Percentiles rank a stretch among this genome's conserved stretches.
Conservation (phyloP, 2,329 filamentous ascomycete species). For the Ophiosphaerella korrae region DNA sequence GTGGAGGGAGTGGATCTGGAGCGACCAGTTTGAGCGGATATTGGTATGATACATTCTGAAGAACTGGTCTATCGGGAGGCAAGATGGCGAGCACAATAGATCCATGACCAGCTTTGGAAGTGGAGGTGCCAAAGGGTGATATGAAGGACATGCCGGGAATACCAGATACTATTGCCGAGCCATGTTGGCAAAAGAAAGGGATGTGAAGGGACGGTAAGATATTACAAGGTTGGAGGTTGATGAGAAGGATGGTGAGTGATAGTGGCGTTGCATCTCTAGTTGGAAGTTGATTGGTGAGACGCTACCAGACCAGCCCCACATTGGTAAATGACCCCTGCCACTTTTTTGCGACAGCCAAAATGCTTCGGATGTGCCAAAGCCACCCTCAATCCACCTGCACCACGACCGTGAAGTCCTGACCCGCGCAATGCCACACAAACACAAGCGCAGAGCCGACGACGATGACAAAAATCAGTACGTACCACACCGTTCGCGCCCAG, state of each 20-base stretch:
- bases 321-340: constrained; percentile 1
- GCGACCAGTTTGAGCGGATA: constrained; percentile 95
- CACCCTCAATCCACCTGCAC: neutral
- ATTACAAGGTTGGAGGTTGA: too few relatives aligned
- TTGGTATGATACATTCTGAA: constrained; percentile 81
- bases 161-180: too few relatives aligned
- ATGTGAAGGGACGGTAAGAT: too few relatives aligned
- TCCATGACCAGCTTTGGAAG: constrained; percentile 77
- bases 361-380: neutral
- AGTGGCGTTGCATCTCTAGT: too few relatives aligned
- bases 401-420: neutral
- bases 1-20: constrained; percentile 68
- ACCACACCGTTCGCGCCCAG: constrained; percentile 2
- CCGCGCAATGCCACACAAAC: constrained; percentile 79
- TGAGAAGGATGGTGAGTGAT: too few relatives aligned
- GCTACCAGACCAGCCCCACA: neutral
- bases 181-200: too few relatives aligned
- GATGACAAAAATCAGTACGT: constrained; percentile 46
- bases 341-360: neutral
- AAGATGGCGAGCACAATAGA: constrained; percentile 74
- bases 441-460: constrained; percentile 65
- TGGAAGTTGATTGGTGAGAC: too few relatives aligned
- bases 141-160: constrained; percentile 36
- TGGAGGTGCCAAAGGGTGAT: constrained; percentile 78
- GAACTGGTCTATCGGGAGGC: constrained; percentile 71